Evolutionary conservation across 176 grass and related monocot species (phyloP), one percentile per base, ranked within the genome.

Genomic region (Lolium perenne): DNA sequence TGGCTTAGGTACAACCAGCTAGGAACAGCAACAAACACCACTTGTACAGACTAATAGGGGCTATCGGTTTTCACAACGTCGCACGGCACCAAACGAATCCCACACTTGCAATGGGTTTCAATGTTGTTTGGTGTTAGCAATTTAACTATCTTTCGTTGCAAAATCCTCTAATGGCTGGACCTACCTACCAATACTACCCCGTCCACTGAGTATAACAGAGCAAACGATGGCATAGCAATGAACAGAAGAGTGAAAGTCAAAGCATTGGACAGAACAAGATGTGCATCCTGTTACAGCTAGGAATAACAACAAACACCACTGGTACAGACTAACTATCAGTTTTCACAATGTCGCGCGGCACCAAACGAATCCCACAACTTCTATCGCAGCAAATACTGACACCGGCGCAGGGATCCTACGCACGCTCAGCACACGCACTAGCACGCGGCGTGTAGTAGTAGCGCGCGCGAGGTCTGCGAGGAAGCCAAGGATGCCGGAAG

Each of bases 291-390:
- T 35, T 35, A 35, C 32, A 35, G 46, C n/a, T 29, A 71, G 73
- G 53, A 38, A 77, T 58, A 20, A 3, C 16, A 16, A 68, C 29
- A 43, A 41, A 79, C 48, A 72, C 7, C 74, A 79, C 20, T 15
- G 22, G 8, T 38, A 66, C 22, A 80, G 20, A 18, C 12, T 21
- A 35, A 61, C 16, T 64, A 48, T 45, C 21, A 54, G 46, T 7
- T 6, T 38, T 26, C 9, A 46, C 66, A 56, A 23, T 14, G 14
- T n/a, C 7, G 35, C 4, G n/a, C 6, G 9, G 6, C 17, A 40
- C 67, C 57, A 67, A 61, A 55, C 67, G 57, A 76, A 77, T 54
- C n/a, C 29, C 10, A 35, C 20, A 61, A 75, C 8, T 71, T 53
- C 7, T 43, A 76, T 9, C 48, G 49, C 16, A 71, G 22, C 38